Conservation (phyloP, 225 moss, liverwort and hornwort species). For the Pseudisothecium myosuroides region DNA sequence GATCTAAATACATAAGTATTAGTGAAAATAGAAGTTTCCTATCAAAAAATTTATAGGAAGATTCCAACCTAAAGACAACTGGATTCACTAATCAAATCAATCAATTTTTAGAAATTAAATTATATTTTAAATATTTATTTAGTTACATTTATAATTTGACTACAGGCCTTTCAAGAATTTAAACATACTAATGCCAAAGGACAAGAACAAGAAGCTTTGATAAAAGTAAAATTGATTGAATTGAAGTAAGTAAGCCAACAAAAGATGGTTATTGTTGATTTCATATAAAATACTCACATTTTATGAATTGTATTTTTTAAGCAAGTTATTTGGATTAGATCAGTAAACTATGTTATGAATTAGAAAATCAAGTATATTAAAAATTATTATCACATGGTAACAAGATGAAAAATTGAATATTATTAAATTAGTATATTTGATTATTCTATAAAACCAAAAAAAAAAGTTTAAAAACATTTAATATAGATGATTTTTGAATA, state of each 20-base stretch:
- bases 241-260: conserved; percentile 5
- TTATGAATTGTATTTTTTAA: not conserved
- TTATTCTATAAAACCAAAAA: not conserved
- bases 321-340: not conserved
- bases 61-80: not conserved
- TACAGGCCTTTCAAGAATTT: conserved; percentile 47
- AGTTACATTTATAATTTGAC: not conserved
- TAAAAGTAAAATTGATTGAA: conserved; percentile 29
- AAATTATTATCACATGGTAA: too few species aligned
- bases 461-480: too few species aligned
- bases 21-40: too few species aligned
- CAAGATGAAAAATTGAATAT: rapidly evolving
- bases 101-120: too few species aligned
- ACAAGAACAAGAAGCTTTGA: conserved; percentile 2
- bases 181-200: conserved; percentile 39
- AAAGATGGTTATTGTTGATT: not conserved
- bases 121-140: not conserved
- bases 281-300: not conserved
- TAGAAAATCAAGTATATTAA: too few species aligned
- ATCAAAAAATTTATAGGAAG: not conserved
- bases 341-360: too few species aligned
- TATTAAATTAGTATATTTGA: too few species aligned
- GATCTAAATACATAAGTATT: not conserved
- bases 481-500: not conserved
- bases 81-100: not conserved